Evolutionary conservation across 208 protist genomes (phyloP), one percentile per base, ranked within the genome.

Genomic region (Trypanosomatidae sp.): DNA sequence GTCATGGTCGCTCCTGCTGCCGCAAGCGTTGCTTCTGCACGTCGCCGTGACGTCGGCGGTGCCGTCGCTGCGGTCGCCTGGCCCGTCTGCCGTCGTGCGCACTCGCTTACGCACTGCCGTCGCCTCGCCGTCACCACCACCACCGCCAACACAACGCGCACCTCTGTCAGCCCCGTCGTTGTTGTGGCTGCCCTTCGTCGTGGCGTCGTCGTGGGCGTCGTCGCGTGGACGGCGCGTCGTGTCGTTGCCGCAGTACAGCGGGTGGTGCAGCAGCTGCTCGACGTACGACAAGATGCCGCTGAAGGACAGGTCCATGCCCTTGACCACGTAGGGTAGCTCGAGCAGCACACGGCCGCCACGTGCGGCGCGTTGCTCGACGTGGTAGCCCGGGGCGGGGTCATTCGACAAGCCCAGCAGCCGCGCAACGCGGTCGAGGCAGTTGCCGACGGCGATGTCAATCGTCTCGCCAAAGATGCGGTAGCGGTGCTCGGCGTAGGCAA

Each of bases 401-500:
- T 99, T 99, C 5, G 97, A 89, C 6, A 99, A 80, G 18, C 65
- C 57, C n/a, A 99, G 71, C 4, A 96, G 51, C 10, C 91, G 66
- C 11, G 98, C 97, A 33, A 98, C 93, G 15, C 97, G 59, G 59
- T 99, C 98, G 2, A 99, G 72, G 63, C 92, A 98, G 76, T 98
- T 98, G 26, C 96, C 97, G 27, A 99, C 89, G 0, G 97, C 98
- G 53, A 99, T 99, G 66, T 99, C 98, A 55, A 99, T 99, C 10
- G 98, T 99, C 66, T 99, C 98, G 1, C 98, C 98, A 88, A 99
- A 99, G 33, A 99, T 99, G 24, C 97, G 74, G 68, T 99, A 99
- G 21, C 85, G 72, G 35, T 90, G 61, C 22, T 93, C 54, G 33
- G 81, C 71, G 61, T 96, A 97, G 5, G 92, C 91, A 61, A 98